A percentile compares a stretch with the other conserved stretches of the same genome.
Conservation (phyloP, 2,329 filamentous ascomycete species). For the Dactylellina haptotyla region DNA sequence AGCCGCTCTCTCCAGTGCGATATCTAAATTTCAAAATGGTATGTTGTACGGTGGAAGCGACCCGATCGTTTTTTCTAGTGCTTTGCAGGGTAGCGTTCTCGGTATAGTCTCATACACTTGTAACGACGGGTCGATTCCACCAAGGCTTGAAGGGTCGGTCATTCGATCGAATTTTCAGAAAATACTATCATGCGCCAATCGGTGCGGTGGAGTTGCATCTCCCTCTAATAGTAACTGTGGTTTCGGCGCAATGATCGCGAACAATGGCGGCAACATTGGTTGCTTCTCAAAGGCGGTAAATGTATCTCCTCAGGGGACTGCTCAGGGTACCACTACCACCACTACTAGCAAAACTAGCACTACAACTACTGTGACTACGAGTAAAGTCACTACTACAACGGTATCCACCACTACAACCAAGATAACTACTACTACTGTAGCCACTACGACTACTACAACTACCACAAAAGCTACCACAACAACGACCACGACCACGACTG, state of each 20-base stretch:
- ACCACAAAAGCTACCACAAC: neutral
- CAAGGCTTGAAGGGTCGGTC: constrained; percentile 20
- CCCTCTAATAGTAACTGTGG: constrained; percentile 10
- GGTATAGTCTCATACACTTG: neutral
- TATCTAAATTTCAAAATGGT: constrained; percentile 18
- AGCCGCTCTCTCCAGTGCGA: constrained; percentile 9
- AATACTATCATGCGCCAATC: constrained; percentile 12
- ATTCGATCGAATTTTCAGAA: constrained; percentile 20
- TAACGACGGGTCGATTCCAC: neutral
- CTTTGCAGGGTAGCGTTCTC: neutral
- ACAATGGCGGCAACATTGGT: constrained; percentile 9
- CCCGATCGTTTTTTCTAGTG: constrained; percentile 15
- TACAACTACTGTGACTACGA: neutral
- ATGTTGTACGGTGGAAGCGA: constrained; percentile 23
- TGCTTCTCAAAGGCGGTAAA: constrained; percentile 24
- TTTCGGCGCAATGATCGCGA: constrained; percentile 18
- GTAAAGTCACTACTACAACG: neutral
- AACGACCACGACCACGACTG: neutral
- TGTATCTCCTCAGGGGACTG: constrained; percentile 4
- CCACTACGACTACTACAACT: neutral
- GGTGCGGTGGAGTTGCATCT: constrained; percentile 15
- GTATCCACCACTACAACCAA: neutral
- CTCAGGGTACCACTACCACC: neutral
- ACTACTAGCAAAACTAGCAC: neutral
- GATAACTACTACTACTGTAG: neutral